Base-by-base conservation (phyloP, 2,329 filamentous ascomycete species). In the Gliomastix tumulicola region DNA sequence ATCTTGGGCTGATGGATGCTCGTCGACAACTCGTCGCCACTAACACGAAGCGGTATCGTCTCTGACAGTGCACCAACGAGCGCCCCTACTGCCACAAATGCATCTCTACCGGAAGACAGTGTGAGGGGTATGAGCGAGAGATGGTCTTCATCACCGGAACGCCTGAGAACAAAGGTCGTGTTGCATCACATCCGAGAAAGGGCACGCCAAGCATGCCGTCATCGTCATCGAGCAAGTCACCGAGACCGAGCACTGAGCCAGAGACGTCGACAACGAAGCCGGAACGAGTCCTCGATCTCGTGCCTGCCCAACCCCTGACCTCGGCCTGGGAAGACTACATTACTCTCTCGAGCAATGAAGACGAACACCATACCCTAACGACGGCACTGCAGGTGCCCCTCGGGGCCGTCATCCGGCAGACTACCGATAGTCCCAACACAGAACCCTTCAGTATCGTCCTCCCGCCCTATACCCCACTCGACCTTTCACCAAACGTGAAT, bases 141-240 rank as follows among this genome's bases (percentile, higher is more conserved):
- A 71, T 70, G 13, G 69, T 81, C 38, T 83, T 83, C 55, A 79
- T 83, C 51, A 70, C 75, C 27, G 73, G 72, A n/a, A 78, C 74
- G 3, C 61, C 60, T 25, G 60, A 74, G 40, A 68, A 66, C 41
- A 69, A 65, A 40, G 74, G 74, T 10, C 66, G 74, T 21, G 75
- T 74, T 36, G 72, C 72, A 30, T 76, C 71, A 3, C 74, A 77
- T 40, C 74, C 74, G 4, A 69, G 66, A 40, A 59, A 68, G 36
- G 43, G 33, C 12, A 15, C 20, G 11, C 15, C 23, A 12, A n/a
- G 19, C 15, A 19, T 32, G 21, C 16, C 32, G 6, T 30, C 37
- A 9, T 39, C 38, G 9, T 33, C 34, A n/a, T 34, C 32, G 13
- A n/a, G 16, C 10, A 34, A 34, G 32, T n/a, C 27, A 11, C 23